phyloP scores from a whole-genome alignment of 352 stramenopile species.

The Phytopythium montanum region DNA sequence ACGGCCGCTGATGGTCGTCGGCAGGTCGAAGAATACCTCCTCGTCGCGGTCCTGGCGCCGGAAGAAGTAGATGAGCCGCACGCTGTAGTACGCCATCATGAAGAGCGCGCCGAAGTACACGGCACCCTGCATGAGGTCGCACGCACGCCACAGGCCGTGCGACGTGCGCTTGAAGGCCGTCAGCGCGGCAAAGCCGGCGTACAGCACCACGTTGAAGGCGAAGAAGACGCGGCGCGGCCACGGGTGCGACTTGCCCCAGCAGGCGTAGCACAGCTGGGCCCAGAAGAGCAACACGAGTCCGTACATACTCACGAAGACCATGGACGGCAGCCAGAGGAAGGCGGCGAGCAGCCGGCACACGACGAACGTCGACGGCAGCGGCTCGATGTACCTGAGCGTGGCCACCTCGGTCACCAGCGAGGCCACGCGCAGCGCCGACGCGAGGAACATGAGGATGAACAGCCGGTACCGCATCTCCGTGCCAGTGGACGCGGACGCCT shows the following conservation, averaged over 20 bases:
- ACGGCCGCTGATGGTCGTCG: constrained; percentile 17
- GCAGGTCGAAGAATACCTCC: constrained; percentile 83
- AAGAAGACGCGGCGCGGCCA: constrained; percentile 77
- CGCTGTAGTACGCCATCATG: constrained; percentile 77
- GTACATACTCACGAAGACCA: constrained; percentile 87
- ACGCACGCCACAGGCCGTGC: constrained; percentile 57
- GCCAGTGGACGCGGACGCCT: constrained; percentile 55
- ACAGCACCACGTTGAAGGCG: constrained; percentile 71
- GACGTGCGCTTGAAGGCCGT: constrained; percentile 41
- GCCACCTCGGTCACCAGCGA: constrained; percentile 59
- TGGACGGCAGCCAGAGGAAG: constrained; percentile 72
- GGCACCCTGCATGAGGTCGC: constrained; percentile 57
- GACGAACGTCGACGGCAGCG: constrained; percentile 37
- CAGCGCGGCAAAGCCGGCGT: constrained; percentile 49
- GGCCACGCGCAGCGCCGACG: constrained; percentile 52
- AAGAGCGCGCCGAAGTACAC: constrained; percentile 66
- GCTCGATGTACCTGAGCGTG: constrained; percentile 38
- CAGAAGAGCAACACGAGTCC: constrained; percentile 83
- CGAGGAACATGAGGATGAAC: constrained; percentile 72
- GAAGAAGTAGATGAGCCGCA: constrained; percentile 79
- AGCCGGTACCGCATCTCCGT: constrained; percentile 74
- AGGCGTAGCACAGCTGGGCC: constrained; percentile 82
- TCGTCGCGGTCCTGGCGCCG: constrained; percentile 65
- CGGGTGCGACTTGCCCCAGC: constrained; percentile 68
- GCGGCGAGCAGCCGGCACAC: constrained; percentile 48